These are phyloP conservation scores for Paraglomus brasilianum DNA, from an alignment of 192 early-diverging fungal genomes.

Conservation along the genomic window DNA sequence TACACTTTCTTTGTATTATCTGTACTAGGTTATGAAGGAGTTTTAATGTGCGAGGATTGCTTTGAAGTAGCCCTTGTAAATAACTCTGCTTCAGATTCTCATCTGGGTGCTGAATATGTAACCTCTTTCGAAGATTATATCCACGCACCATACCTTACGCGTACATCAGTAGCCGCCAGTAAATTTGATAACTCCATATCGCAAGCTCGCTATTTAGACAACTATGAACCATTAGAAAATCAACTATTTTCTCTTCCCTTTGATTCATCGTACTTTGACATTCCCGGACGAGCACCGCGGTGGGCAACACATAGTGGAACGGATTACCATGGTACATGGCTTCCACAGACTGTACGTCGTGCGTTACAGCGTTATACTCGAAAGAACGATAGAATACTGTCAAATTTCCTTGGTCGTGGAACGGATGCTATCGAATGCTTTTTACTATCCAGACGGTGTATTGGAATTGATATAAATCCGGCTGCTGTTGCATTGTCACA, in stretches of 20 bases:
- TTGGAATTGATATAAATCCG: constrained; percentile 24
- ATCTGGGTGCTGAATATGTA: constrained; percentile 46
- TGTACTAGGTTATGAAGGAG: constrained; percentile 62
- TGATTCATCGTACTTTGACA: constrained; percentile 86
- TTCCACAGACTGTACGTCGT: constrained; percentile 85
- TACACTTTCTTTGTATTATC: background rate
- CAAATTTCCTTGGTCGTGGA: constrained; percentile 87
- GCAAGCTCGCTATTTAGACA: constrained; percentile 50
- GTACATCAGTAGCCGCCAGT: constrained; percentile 48
- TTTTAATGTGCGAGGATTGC: constrained; percentile 70
- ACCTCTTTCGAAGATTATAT: constrained; percentile 66
- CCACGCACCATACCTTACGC: constrained; percentile 65
- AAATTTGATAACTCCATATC: constrained; percentile 51
- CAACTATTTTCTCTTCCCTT: constrained; percentile 75
- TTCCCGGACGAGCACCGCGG: constrained; percentile 84
- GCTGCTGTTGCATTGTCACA: constrained; percentile 79
- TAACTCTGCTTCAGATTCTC: constrained; percentile 31
- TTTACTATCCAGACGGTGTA: too few relatives aligned
- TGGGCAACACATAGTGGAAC: constrained; percentile 90
- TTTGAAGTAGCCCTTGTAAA: constrained; percentile 55
- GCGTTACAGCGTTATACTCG: constrained; percentile 74
- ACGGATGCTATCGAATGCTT: constrained; percentile 92
- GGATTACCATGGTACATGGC: constrained; percentile 94
- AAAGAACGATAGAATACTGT: constrained; percentile 76
- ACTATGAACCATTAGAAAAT: constrained; percentile 63